These are phyloP conservation scores for Botryobasidium botryosum DNA, from an alignment of 768 basidiomycete genomes.

Conservation along the genomic window DNA sequence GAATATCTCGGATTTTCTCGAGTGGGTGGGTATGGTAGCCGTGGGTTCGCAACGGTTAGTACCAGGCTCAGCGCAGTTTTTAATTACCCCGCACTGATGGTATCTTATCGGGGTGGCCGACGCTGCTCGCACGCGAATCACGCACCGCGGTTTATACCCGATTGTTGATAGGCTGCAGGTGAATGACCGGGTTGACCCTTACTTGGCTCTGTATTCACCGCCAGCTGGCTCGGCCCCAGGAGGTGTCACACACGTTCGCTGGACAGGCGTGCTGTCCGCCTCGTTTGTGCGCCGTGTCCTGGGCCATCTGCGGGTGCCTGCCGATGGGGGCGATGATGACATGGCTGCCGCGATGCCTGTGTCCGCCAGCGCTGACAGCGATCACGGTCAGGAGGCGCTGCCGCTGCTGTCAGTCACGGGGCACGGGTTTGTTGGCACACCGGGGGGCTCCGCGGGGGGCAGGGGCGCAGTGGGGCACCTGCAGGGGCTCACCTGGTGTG, in stretches of 20 bases:
- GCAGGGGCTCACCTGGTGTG: too few species aligned
- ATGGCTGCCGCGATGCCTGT: too few species aligned
- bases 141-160: too few species aligned
- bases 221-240: not conserved
- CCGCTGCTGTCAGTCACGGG: too few species aligned
- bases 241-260: not conserved
- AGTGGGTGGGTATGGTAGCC: not conserved
- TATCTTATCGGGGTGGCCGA: too few species aligned
- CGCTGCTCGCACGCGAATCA: too few species aligned
- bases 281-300: not conserved
- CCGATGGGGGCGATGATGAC: not conserved
- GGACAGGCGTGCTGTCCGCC: not conserved
- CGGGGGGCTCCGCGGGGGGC: too few species aligned
- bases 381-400: too few species aligned
- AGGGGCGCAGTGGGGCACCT: too few species aligned
- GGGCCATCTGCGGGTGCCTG: not conserved
- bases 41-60: not conserved
- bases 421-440: too few species aligned
- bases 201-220: not conserved
- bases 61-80: not conserved
- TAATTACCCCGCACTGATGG: too few species aligned
- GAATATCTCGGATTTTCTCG: not conserved
- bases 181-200: not conserved
- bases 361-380: too few species aligned
- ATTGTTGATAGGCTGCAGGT: not conserved